phyloP scores from a whole-genome alignment of 805 yeast genomes.

The Pichia ethanolica region DNA sequence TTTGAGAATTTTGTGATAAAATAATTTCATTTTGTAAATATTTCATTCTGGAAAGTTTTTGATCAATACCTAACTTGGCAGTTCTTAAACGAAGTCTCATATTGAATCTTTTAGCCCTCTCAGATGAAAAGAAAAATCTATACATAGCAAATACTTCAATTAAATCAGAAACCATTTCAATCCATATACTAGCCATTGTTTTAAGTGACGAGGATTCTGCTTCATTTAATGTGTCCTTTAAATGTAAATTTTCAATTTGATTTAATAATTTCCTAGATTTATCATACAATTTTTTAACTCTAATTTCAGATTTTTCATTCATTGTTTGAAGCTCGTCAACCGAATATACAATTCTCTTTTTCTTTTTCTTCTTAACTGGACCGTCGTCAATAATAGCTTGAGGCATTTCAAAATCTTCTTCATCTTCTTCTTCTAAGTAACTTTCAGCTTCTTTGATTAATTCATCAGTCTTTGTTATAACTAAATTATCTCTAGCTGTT shows the following conservation, averaged over 20 bases:
- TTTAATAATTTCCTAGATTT: constrained; percentile 44
- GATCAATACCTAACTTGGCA: constrained; percentile 59
- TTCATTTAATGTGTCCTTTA: constrained; percentile 18
- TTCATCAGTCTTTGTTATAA: constrained; percentile 4
- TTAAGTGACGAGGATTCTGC: constrained; percentile 26
- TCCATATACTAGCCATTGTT: constrained; percentile 65
- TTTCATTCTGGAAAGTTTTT: constrained; percentile 60
- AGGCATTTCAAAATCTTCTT: constrained; percentile 16
- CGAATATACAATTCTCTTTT: constrained; percentile 16
- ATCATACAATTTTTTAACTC: constrained; percentile 39
- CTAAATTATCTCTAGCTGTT: constrained; percentile 20
- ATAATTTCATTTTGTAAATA: constrained; percentile 53
- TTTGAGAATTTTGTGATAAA: constrained; percentile 21
- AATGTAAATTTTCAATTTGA: constrained; percentile 27
- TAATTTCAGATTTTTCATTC: constrained; percentile 25
- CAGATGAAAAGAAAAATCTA: constrained; percentile 70
- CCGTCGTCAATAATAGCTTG: constrained; percentile 28
- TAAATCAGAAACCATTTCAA: constrained; percentile 72
- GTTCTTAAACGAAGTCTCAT: constrained; percentile 62
- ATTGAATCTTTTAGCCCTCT: constrained; percentile 59
- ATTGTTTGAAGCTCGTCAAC: constrained; percentile 23
- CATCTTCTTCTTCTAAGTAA: constrained; percentile 8
- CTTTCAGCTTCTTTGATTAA: not conserved
- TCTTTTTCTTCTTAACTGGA: constrained; percentile 21
- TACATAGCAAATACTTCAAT: constrained; percentile 77